Evolutionary conservation across 2,329 filamentous ascomycete species (phyloP).

Genomic region (Escovopsis sp.): DNA sequence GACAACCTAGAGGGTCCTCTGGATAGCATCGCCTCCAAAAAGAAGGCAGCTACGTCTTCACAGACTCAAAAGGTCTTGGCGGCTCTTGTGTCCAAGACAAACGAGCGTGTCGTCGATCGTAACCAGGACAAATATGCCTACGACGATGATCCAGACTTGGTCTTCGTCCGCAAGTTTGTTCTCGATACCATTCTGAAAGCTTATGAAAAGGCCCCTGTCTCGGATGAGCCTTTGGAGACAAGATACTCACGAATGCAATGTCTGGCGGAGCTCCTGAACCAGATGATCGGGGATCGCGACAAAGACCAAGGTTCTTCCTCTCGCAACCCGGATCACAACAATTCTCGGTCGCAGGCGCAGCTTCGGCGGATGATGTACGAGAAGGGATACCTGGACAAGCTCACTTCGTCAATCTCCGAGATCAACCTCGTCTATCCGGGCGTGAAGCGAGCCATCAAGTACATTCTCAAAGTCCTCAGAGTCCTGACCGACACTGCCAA

Average conservation of each 20-base stretch:
- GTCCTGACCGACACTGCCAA: slow-evolving; percentile 79
- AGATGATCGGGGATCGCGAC: slow-evolving; percentile 74
- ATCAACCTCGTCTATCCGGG: slow-evolving; percentile 90
- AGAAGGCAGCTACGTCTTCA: slow-evolving; percentile 68
- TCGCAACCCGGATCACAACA: slow-evolving; percentile 24
- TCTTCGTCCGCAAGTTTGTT: slow-evolving; percentile 90
- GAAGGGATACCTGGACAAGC: slow-evolving; percentile 80
- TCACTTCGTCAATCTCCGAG: slow-evolving; percentile 87
- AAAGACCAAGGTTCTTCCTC: slow-evolving; percentile 36
- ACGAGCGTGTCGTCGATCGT: slow-evolving; percentile 53
- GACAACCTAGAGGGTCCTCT: slow-evolving; percentile 50
- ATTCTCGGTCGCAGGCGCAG: slow-evolving; percentile 56
- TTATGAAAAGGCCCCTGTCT: slow-evolving; percentile 74
- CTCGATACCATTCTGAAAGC: slow-evolving; percentile 84
- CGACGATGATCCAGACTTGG: slow-evolving; percentile 68
- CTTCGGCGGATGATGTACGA: slow-evolving; percentile 95
- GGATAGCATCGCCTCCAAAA: slow-evolving; percentile 66
- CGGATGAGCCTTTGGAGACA: slow-evolving; percentile 64
- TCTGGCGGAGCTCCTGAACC: slow-evolving; percentile 81
- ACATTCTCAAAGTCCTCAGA: slow-evolving; percentile 81
- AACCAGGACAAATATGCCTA: slow-evolving; percentile 43
- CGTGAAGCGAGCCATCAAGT: slow-evolving; percentile 88
- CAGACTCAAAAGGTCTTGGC: slow-evolving; percentile 81
- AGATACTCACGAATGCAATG: slow-evolving; percentile 82
- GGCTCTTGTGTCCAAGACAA: slow-evolving; percentile 75